Evolutionary conservation across 371 early-diverging fungal genomes (phyloP).

Genomic region (Haplosporangium sp.): DNA sequence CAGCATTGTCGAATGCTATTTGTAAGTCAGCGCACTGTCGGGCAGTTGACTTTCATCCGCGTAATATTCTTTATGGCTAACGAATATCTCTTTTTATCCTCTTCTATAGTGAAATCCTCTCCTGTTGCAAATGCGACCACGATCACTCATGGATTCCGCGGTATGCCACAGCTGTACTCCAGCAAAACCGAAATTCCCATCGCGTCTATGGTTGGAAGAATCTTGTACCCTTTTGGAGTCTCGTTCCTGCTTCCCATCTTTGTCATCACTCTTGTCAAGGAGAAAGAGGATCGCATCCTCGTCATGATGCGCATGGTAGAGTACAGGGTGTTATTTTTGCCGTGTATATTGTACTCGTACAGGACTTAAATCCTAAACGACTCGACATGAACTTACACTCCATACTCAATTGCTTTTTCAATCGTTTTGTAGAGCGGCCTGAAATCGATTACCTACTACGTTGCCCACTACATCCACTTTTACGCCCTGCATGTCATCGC

Average conservation of each 20-base stretch:
- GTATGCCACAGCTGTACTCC: constrained; percentile 62
- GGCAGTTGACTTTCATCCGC: too few species aligned
- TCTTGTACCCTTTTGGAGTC: constrained; percentile 81
- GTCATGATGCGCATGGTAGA: constrained; percentile 80
- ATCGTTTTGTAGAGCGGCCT: constrained; percentile 65
- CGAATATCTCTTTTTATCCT: not conserved
- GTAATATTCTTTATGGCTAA: not conserved
- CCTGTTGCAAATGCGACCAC: constrained; percentile 44
- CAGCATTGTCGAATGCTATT: constrained; percentile 64
- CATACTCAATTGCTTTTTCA: not conserved
- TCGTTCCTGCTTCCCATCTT: constrained; percentile 81
- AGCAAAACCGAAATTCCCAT: constrained; percentile 60
- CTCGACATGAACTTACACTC: not conserved
- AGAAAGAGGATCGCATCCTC: constrained; percentile 76
- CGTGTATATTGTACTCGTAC: not conserved
- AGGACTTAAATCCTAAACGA: too few species aligned
- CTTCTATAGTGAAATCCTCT: constrained; percentile 28
- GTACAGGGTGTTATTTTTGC: not conserved
- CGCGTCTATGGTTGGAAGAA: constrained; percentile 66
- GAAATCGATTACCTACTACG: constrained; percentile 67
- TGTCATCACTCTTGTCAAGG: constrained; percentile 73
- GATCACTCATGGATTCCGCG: constrained; percentile 72
- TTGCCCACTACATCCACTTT: constrained; percentile 74
- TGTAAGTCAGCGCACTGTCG: constrained; percentile 23
- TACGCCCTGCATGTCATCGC: constrained; percentile 69